A percentile compares a stretch with the other conserved stretches of the same genome.
These are phyloP conservation scores for Ophiocytium majus DNA, from an alignment of 352 stramenopile genomes.

Conservation along the genomic window DNA sequence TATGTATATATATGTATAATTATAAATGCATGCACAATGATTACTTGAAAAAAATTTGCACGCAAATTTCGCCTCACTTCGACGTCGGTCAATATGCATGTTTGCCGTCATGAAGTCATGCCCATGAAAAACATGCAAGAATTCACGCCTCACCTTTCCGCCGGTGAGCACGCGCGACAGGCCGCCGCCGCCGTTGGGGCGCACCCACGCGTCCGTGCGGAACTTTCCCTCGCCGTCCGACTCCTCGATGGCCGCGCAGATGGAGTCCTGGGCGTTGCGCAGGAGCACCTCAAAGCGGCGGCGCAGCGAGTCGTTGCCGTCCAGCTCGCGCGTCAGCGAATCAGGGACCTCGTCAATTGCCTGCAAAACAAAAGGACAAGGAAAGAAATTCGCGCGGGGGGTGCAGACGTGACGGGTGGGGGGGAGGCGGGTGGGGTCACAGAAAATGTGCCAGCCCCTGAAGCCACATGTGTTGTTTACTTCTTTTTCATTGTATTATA, in stretches of 20 bases:
- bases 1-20: too few species aligned
- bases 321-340: constrained; percentile 55
- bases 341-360: constrained; percentile 58
- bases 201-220: constrained; percentile 87
- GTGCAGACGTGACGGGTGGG: too few species aligned
- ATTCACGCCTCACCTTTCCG: constrained; percentile 65
- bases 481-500: constrained; percentile 57
- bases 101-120: too few species aligned
- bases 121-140: constrained; percentile 51
- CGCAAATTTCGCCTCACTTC: too few species aligned
- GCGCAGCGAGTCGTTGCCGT: constrained; percentile 61
- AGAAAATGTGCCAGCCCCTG: neutral
- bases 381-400: neutral
- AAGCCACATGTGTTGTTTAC: neutral
- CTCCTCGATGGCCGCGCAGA: constrained; percentile 74
- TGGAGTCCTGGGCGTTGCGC: constrained; percentile 67
- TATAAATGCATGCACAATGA: too few species aligned
- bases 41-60: too few species aligned
- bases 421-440: too few species aligned
- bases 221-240: constrained; percentile 74
- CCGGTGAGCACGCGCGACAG: constrained; percentile 84
- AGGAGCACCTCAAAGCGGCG: constrained; percentile 57
- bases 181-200: constrained; percentile 86
- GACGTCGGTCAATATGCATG: too few species aligned
- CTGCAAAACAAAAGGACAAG: constrained; percentile 24